A percentile compares a stretch with the other conserved stretches of the same genome.
These are phyloP conservation scores for Daldinia bambusicola DNA, from an alignment of 495 filamentous ascomycete species.

Conservation along the genomic window DNA sequence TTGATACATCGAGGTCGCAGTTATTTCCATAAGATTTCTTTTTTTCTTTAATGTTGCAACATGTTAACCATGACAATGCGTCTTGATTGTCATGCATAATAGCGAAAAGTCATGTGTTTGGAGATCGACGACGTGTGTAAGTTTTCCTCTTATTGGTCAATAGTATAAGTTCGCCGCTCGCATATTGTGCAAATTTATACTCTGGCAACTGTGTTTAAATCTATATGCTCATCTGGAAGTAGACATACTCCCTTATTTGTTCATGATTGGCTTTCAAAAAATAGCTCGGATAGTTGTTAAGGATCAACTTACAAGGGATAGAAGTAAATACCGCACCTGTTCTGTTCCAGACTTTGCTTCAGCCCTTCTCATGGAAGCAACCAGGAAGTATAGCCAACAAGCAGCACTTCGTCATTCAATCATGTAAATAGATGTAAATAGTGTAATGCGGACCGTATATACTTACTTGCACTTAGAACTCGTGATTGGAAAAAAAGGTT, in stretches of 20 bases:
- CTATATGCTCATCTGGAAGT: background rate
- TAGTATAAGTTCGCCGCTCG: background rate
- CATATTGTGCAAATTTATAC: background rate
- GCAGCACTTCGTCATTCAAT: slow-evolving; percentile 22
- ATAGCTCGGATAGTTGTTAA: background rate
- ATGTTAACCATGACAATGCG: background rate
- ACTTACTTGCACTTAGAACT: background rate
- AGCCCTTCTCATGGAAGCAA: background rate
- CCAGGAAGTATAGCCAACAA: slow-evolving; percentile 4
- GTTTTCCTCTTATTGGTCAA: background rate
- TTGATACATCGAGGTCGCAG: background rate
- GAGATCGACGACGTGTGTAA: background rate
- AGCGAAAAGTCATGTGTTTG: background rate
- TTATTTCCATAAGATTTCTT: background rate
- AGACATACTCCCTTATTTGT: too few species aligned
- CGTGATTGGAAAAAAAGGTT: slow-evolving; percentile 8
- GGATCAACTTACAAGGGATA: background rate
- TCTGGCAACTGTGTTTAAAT: background rate
- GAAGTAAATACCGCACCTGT: background rate
- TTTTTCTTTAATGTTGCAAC: background rate
- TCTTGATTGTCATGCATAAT: background rate
- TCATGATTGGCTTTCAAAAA: background rate
- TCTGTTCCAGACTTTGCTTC: background rate
- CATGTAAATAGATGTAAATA: slow-evolving; percentile 26
- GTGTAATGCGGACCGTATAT: slow-evolving; percentile 11